Base-by-base conservation (phyloP, 192 early-diverging fungal genomes). In the Piromyces finnis region DNA sequence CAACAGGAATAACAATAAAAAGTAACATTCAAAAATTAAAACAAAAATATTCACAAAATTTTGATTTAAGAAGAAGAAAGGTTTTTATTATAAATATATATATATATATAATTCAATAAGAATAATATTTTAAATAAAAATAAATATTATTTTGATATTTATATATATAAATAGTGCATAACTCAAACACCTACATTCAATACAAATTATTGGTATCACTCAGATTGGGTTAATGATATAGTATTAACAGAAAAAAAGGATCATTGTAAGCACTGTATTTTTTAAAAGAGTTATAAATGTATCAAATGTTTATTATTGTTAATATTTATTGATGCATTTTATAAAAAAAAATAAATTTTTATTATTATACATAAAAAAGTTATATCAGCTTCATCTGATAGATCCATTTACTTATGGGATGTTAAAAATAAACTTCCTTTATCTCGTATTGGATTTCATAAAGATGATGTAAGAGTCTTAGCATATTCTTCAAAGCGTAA, bases 211-310 rank as follows among this genome's bases (percentile, higher is more conserved):
- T 88, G 93, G 82, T 89, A 93, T 78, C 97, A 99, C 82, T 93
- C 91, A 12, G 96, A 98, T 85, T 99, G 97, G 97, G 92, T 99
- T 12, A 99, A 98, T 84, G 97, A 97, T 80, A 88, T 99, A 77
- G 90, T 91, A 28, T 86, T 95, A 18, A 91, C 89, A 79, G 87
- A 94, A 79, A 82, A 88, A 68, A 89, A 88, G 79, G 87, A 88
- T 77, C 85, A 84, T 81, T 85, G 93, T 94, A 84, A 86, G 86
- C 18, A 51, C 13, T 59, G 29, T 27, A 82, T 29, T n/a, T n/a
- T n/a, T n/a, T n/a, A n/a, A n/a, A n/a, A n/a, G n/a, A n/a, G n/a
- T n/a, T n/a, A n/a, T n/a, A n/a, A n/a, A n/a, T n/a, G n/a, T n/a
- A n/a, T n/a, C n/a, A n/a, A n/a, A n/a, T n/a, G n/a, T n/a, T n/a